Percentiles rank a stretch among this genome's conserved stretches.
phyloP scores from a whole-genome alignment of 1,139 yeast species.

The Groenewaldozyma sp. region DNA sequence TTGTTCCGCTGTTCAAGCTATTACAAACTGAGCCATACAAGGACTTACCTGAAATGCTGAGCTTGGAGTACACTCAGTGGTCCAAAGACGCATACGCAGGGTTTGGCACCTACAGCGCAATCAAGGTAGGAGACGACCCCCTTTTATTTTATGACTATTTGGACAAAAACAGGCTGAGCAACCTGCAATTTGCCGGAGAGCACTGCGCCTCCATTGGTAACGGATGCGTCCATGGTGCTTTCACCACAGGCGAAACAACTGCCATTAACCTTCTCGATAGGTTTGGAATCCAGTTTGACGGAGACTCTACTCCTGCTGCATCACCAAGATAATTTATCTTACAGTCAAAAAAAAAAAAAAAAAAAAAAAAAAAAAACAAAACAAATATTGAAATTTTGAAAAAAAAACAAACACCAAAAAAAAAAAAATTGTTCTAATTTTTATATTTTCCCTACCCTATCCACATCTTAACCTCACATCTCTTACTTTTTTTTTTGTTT shows the following conservation, averaged over 20 bases:
- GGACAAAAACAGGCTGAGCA: slow-evolving; percentile 45
- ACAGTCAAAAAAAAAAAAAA: too few relatives aligned
- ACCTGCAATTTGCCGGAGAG: slow-evolving; percentile 64
- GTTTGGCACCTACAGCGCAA: slow-evolving; percentile 60
- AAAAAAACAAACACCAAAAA: too few relatives aligned
- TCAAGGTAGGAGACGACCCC: slow-evolving; percentile 61
- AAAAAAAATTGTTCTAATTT: too few relatives aligned
- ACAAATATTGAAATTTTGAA: too few relatives aligned
- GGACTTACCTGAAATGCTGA: slow-evolving; percentile 17
- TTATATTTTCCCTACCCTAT: too few relatives aligned
- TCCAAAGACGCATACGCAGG: slow-evolving; percentile 58
- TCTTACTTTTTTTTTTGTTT: neutral
- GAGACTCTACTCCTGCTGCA: slow-evolving; percentile 14
- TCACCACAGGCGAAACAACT: slow-evolving; percentile 48
- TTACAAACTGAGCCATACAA: slow-evolving; percentile 19
- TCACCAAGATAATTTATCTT: slow-evolving; percentile 9
- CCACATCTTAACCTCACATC: too few relatives aligned
- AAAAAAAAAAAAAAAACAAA: too few relatives aligned
- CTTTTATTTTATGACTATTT: slow-evolving; percentile 47
- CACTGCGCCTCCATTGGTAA: slow-evolving; percentile 69
- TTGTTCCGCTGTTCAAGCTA: slow-evolving; percentile 18
- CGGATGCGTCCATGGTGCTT: slow-evolving; percentile 87
- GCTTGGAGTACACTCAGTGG: slow-evolving; percentile 47
- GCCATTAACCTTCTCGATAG: slow-evolving; percentile 16
- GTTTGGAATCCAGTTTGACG: slow-evolving; percentile 14